A percentile compares a stretch with the other conserved stretches of the same genome.
Conservation (phyloP, 495 filamentous ascomycete species). For the Oidiodendron maius region DNA sequence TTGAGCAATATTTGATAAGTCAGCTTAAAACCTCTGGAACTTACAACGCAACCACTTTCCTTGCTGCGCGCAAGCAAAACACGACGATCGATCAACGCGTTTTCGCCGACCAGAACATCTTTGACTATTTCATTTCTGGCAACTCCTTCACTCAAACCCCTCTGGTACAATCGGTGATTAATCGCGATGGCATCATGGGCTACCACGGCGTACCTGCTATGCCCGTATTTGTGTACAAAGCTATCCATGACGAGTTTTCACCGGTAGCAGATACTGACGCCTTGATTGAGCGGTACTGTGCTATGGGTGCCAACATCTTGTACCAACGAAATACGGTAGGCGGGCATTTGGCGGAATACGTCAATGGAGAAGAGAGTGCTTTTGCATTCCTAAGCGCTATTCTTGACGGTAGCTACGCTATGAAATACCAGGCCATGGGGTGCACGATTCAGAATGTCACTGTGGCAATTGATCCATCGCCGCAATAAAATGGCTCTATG, state of each 20-base stretch:
- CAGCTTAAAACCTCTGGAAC: conserved; percentile 11
- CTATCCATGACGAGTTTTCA: conserved; percentile 39
- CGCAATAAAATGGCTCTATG: too few relatives aligned
- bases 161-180: conserved; percentile 18
- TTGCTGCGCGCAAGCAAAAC: conserved; percentile 23
- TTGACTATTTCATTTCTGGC: conserved; percentile 34
- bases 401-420: conserved; percentile 17
- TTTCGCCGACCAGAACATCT: conserved; percentile 31
- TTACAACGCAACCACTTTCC: conserved; percentile 26
- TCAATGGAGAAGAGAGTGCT: conserved; percentile 20
- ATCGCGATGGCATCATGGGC: conserved; percentile 33
- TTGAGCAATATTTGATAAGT: neutral
- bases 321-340: conserved; percentile 33
- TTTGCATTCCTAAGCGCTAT: conserved; percentile 19
- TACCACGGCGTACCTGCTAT: conserved; percentile 37
- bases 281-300: conserved; percentile 34
- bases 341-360: conserved; percentile 22
- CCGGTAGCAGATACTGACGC: conserved; percentile 35
- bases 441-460: conserved; percentile 20
- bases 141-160: conserved; percentile 19
- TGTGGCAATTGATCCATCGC: conserved; percentile 4
- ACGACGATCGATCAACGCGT: conserved; percentile 19
- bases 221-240: conserved; percentile 47
- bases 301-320: conserved; percentile 27
- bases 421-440: too few relatives aligned